phyloP scores from a whole-genome alignment of 176 grass and related monocot genomes.

The Dendrocalamus sinicus region DNA sequence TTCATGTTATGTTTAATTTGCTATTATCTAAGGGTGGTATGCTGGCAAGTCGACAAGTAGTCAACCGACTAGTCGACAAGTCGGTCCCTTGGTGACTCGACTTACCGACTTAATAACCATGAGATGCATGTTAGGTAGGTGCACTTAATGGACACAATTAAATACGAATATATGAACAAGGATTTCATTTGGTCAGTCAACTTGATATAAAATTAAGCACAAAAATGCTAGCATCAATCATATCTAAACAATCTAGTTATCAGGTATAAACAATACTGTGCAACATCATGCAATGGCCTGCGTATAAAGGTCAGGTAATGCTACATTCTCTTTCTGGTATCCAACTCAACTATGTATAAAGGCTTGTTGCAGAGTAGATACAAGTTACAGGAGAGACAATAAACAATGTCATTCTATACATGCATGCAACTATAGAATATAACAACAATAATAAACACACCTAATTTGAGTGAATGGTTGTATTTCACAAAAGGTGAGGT shows the following conservation, averaged over 20 bases:
- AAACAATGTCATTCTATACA: not conserved
- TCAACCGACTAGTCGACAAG: no score
- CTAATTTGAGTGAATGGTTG: not conserved
- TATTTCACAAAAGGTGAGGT: not conserved
- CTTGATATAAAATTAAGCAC: not conserved
- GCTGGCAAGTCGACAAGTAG: no score
- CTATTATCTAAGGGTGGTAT: no score
- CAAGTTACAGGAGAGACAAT: not conserved
- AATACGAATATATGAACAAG: conserved; percentile 8
- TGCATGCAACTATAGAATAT: conserved; percentile 13
- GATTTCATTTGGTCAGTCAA: conserved; percentile 2
- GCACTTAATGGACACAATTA: conserved; percentile 8
- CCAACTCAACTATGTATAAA: not conserved
- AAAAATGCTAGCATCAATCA: conserved; percentile 8
- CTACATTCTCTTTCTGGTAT: not conserved
- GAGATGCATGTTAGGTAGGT: conserved; percentile 1
- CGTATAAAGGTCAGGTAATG: not conserved
- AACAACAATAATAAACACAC: conserved; percentile 34
- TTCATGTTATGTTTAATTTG: no score
- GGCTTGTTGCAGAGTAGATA: not conserved
- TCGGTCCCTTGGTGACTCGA: no score
- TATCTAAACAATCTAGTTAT: conserved; percentile 11
- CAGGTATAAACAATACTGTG: not conserved
- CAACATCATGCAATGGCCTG: conserved; percentile 9
- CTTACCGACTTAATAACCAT: no score